Evolutionary conservation across 345 rosid genomes (phyloP).

Genomic region (Ceriops zippeliana): DNA sequence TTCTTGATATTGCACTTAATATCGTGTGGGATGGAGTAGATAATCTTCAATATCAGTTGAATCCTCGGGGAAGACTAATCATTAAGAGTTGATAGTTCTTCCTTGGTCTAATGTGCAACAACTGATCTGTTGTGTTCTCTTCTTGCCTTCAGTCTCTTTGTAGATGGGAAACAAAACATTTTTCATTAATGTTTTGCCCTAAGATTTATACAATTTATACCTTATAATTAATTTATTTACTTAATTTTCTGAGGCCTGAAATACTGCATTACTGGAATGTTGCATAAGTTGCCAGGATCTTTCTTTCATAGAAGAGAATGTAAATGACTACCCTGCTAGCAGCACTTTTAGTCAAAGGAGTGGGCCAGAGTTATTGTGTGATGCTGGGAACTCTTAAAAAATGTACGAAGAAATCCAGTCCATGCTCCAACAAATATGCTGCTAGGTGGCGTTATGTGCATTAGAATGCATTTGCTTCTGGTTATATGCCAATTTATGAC

Average conservation of each 20-base stretch:
- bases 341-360: not conserved
- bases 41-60: conserved; percentile 3
- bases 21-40: not conserved
- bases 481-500: no score
- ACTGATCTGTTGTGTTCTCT: not conserved
- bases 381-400: no score
- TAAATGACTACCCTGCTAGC: not conserved
- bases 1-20: not conserved
- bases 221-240: not conserved
- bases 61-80: not conserved
- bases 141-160: not conserved
- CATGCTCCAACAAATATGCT: no score
- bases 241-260: not conserved
- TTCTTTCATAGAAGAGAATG: not conserved
- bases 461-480: no score
- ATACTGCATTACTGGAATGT: conserved; percentile 1
- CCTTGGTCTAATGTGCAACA: not conserved
- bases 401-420: no score
- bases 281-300: not conserved
- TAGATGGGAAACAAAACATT: not conserved
- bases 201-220: not conserved
- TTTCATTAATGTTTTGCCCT: not conserved
- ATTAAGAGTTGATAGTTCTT: not conserved
- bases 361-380: no score
- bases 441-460: no score